Evolutionary conservation across 495 filamentous ascomycete species (phyloP).

Genomic region (Tuber indicum): DNA sequence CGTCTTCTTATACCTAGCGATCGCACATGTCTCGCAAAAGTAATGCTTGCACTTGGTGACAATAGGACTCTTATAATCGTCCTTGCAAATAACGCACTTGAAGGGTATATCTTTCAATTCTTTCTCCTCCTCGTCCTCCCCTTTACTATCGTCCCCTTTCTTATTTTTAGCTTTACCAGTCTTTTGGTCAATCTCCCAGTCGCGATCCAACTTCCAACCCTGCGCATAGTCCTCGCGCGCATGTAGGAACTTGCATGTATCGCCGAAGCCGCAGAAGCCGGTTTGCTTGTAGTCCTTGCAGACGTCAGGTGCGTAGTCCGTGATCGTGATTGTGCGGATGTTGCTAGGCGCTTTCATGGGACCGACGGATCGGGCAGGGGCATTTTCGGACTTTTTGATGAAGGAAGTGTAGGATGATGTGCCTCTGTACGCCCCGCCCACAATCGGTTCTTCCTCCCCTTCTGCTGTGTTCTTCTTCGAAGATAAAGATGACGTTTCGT

Average conservation of each 20-base stretch:
- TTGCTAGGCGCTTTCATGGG: conserved; percentile 86
- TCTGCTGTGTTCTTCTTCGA: conserved; percentile 46
- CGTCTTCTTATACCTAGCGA: conserved; percentile 70
- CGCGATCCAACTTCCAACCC: conserved; percentile 89
- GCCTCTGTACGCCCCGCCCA: conserved; percentile 70
- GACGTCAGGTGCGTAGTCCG: conserved; percentile 86
- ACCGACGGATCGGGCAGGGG: conserved; percentile 63
- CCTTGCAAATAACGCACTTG: conserved; percentile 86
- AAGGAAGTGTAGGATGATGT: conserved; percentile 64
- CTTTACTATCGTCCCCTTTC: conserved; percentile 46
- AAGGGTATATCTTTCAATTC: conserved; percentile 85
- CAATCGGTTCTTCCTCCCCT: conserved; percentile 29
- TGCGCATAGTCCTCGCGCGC: conserved; percentile 80
- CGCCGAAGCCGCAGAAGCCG: conserved; percentile 74
- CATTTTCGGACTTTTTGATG: conserved; percentile 76
- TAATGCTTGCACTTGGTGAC: conserved; percentile 91
- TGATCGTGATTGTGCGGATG: conserved; percentile 81
- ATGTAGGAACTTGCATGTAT: conserved; percentile 84
- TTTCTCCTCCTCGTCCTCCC: conserved; percentile 66
- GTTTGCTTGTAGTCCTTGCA: conserved; percentile 95
- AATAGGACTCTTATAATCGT: conserved; percentile 72
- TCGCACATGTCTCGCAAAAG: conserved; percentile 84
- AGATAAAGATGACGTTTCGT: conserved; percentile 43
- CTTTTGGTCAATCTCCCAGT: conserved; percentile 82
- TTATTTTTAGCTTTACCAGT: conserved; percentile 58